Evolutionary conservation across 805 yeast genomes (phyloP).

Genomic region (Ogataea methanolica): DNA sequence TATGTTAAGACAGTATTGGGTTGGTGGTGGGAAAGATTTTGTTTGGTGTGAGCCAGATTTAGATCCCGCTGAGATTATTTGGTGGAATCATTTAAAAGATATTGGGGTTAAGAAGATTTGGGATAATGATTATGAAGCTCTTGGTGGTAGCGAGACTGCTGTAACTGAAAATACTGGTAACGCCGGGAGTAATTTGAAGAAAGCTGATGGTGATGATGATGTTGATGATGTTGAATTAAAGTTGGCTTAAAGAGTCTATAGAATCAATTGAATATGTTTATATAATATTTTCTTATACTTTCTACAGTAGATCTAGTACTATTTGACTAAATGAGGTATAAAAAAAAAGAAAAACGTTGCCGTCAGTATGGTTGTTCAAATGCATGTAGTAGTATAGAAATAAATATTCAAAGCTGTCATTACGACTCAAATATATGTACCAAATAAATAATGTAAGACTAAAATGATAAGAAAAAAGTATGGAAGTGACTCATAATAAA

Average conservation of each 20-base stretch:
- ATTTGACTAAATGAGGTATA: background rate
- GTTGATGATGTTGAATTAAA: slow-evolving; percentile 13
- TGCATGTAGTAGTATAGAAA: background rate
- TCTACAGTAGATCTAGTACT: too few relatives aligned
- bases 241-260: slow-evolving; percentile 1
- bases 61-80: slow-evolving; percentile 69
- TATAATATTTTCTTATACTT: background rate
- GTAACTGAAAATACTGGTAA: background rate
- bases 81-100: slow-evolving; percentile 29
- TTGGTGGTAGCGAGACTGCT: background rate
- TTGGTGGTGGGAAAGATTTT: slow-evolving; percentile 79
- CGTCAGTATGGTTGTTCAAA: background rate
- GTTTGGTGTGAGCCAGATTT: slow-evolving; percentile 90
- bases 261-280: background rate
- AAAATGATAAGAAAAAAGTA: background rate
- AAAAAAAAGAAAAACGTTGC: background rate
- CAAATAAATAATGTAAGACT: background rate
- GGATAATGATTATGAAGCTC: slow-evolving; percentile 22
- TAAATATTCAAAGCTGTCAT: too few relatives aligned
- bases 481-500: background rate
- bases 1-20: slow-evolving; percentile 79
- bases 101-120: slow-evolving; percentile 28
- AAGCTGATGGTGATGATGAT: slow-evolving; percentile 9
- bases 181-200: slow-evolving; percentile 1
- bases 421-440: too few relatives aligned